Percentiles rank a stretch among this genome's conserved stretches.
Evolutionary conservation across 2,329 filamentous ascomycete species (phyloP).

Genomic region (Aspergillus quadrilineatus): DNA sequence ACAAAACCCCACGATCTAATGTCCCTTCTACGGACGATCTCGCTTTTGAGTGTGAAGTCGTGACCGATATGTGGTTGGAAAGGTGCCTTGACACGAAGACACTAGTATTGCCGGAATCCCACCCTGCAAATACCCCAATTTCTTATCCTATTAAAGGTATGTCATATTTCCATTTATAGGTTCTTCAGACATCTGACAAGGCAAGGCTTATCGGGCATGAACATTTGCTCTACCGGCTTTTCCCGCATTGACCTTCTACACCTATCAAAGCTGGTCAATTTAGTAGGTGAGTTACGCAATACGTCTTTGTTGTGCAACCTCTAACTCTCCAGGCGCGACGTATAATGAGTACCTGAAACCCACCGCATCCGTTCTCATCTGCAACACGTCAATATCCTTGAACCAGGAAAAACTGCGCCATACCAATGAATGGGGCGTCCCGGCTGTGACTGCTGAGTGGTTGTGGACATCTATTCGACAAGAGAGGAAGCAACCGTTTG

Average conservation of each 20-base stretch:
- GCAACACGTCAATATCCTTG: conserved; percentile 52
- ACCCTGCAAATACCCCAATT: conserved; percentile 77
- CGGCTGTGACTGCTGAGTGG: conserved; percentile 80
- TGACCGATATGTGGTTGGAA: conserved; percentile 94
- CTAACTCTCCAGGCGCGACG: conserved; percentile 58
- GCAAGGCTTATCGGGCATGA: conserved; percentile 64
- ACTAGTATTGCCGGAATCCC: conserved; percentile 66
- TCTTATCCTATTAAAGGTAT: conserved; percentile 63
- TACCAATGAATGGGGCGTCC: conserved; percentile 71
- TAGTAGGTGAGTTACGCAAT: conserved; percentile 58
- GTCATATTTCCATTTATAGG: conserved; percentile 2
- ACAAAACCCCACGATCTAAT: conserved; percentile 33
- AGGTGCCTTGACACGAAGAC: conserved; percentile 75
- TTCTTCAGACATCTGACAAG: conserved; percentile 17
- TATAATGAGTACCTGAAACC: conserved; percentile 77
- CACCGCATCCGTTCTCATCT: conserved; percentile 75
- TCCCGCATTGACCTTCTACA: conserved; percentile 81
- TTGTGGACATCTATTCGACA: conserved; percentile 73
- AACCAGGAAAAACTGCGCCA: conserved; percentile 76
- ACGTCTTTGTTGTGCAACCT: background rate
- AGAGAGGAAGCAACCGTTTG: conserved; percentile 50
- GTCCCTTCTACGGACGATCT: conserved; percentile 42
- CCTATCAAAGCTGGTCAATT: conserved; percentile 70
- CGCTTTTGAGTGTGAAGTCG: conserved; percentile 48
- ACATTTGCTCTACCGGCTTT: conserved; percentile 79